Evolutionary conservation across 495 filamentous ascomycete genomes (phyloP).

Genomic region (Neurospora tetrasperma): DNA sequence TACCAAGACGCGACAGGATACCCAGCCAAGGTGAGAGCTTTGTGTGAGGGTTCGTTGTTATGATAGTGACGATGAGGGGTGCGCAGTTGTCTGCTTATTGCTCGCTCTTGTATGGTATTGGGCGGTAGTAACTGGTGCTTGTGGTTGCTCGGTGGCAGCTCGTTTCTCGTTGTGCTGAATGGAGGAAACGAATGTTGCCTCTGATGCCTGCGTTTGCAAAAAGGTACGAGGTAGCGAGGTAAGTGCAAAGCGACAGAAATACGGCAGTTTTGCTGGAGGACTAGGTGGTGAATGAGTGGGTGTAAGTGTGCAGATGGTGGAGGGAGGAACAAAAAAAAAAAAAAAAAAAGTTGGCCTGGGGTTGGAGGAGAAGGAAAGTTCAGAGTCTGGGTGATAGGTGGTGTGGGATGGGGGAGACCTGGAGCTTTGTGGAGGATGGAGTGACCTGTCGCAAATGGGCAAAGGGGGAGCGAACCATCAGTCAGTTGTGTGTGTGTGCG

Average conservation of each 20-base stretch:
- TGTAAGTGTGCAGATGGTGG: background rate
- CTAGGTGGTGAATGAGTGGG: background rate
- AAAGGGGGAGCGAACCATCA: constrained; percentile 2
- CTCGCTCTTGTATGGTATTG: background rate
- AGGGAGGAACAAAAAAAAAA: constrained; percentile 10
- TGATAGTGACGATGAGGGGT: background rate
- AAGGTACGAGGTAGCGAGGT: background rate
- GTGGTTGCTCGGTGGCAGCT: background rate
- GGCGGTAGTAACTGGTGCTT: background rate
- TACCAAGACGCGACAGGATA: background rate
- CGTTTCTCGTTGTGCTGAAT: background rate
- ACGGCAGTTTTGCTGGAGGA: background rate
- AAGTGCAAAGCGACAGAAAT: background rate
- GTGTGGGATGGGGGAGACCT: constrained; percentile 17
- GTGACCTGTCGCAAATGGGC: constrained; percentile 9
- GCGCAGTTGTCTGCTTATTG: background rate
- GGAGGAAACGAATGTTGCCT: background rate
- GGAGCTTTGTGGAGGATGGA: constrained; percentile 14
- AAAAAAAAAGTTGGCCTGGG: constrained; percentile 18
- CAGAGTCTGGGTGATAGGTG: constrained; percentile 1
- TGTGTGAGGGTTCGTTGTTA: background rate
- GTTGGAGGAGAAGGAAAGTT: constrained; percentile 19
- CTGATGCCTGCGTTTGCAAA: background rate
- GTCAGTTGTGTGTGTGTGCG: background rate
- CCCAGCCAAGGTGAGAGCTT: background rate